Evolutionary conservation across 1,139 yeast genomes (phyloP).

Genomic region (Pichia sp.): DNA sequence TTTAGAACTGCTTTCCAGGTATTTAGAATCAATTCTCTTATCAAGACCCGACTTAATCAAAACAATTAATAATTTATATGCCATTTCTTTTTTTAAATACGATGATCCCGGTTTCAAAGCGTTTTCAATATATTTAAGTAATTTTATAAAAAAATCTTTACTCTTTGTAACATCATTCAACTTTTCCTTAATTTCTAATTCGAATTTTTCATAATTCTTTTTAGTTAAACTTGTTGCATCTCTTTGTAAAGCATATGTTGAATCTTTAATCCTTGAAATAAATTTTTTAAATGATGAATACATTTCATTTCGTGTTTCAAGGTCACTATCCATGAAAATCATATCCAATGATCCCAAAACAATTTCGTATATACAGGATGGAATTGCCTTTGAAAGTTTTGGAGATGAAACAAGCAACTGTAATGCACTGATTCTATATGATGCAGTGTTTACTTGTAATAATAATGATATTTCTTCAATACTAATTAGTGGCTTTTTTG

Average conservation of each 20-base stretch:
- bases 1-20: slow-evolving; percentile 33
- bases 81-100: slow-evolving; percentile 53
- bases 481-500: slow-evolving; percentile 30
- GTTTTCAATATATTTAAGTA: slow-evolving; percentile 28
- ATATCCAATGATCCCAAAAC: slow-evolving; percentile 40
- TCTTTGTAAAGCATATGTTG: slow-evolving; percentile 50
- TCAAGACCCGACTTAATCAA: slow-evolving; percentile 56
- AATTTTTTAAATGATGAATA: slow-evolving; percentile 55
- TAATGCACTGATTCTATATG: slow-evolving; percentile 51
- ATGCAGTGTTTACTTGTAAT: slow-evolving; percentile 38
- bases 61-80: slow-evolving; percentile 43
- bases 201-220: slow-evolving; percentile 31
- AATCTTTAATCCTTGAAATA: slow-evolving; percentile 58
- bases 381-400: slow-evolving; percentile 54
- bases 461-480: slow-evolving; percentile 34
- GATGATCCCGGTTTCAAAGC: slow-evolving; percentile 60
- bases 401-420: slow-evolving; percentile 55
- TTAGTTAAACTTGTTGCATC: slow-evolving; percentile 37
- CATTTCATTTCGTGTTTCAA: slow-evolving; percentile 62
- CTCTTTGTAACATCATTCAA: slow-evolving; percentile 29
- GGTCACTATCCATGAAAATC: slow-evolving; percentile 54
- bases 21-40: slow-evolving; percentile 32
- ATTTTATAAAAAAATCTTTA: slow-evolving; percentile 38
- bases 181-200: slow-evolving; percentile 31
- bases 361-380: slow-evolving; percentile 37